Evolutionary conservation across 2,329 filamentous ascomycete species (phyloP).

Genomic region (Calonectria montana): DNA sequence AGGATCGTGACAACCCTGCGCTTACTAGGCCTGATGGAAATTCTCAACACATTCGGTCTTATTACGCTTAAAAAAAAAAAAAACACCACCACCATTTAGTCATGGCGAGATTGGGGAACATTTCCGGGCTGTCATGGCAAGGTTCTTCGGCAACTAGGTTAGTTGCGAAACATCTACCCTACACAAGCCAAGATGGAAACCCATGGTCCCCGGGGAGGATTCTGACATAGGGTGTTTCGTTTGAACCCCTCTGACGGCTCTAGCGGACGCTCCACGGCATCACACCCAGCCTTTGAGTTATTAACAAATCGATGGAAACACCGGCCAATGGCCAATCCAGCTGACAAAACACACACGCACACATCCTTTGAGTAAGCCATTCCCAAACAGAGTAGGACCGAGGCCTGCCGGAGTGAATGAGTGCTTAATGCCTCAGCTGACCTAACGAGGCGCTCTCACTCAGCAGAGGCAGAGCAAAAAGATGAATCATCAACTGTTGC

Average conservation of each 20-base stretch:
- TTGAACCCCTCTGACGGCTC: background rate
- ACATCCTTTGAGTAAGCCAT: background rate
- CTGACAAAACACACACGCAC: background rate
- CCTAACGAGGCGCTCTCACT: background rate
- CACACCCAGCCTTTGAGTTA: background rate
- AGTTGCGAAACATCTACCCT: background rate
- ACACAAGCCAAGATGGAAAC: background rate
- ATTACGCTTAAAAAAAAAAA: background rate
- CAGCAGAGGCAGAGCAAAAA: background rate
- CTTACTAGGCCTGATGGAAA: background rate
- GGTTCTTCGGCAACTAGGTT: background rate
- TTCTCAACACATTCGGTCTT: background rate
- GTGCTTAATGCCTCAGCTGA: conserved; percentile 7
- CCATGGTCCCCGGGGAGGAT: background rate
- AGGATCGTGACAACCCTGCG: background rate
- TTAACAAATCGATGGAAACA: background rate
- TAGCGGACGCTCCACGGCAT: background rate
- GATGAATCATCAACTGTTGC: conserved; percentile 14
- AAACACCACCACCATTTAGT: background rate
- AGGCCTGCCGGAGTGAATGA: background rate
- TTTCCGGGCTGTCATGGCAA: background rate
- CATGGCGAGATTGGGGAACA: background rate
- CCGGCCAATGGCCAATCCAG: background rate
- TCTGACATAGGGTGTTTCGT: background rate
- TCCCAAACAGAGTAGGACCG: conserved; percentile 12